Conservation (phyloP, 441 rosid species). For the Theobroma grandiflorum region DNA sequence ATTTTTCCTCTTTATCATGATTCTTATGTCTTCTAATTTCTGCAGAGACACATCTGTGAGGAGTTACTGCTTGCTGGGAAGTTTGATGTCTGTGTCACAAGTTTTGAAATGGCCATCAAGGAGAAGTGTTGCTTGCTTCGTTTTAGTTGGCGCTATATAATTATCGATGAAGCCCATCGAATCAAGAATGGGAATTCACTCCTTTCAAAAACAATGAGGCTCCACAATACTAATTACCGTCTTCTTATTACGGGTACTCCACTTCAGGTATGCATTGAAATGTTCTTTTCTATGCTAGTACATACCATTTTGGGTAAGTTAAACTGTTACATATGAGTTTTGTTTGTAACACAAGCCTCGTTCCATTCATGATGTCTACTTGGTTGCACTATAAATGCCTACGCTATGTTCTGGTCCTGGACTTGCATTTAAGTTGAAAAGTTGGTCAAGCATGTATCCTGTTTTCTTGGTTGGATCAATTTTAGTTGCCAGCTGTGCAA, state of each 20-base stretch:
- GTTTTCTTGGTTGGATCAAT: neutral
- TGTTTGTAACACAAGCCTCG: neutral
- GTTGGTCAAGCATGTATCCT: neutral
- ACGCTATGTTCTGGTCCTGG: neutral
- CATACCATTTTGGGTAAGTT: neutral
- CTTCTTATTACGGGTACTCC: slow-evolving; percentile 99
- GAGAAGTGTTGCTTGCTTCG: slow-evolving; percentile 93
- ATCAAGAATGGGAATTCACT: slow-evolving; percentile 97
- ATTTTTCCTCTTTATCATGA: neutral
- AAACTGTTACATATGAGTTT: neutral
- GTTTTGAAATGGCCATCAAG: slow-evolving; percentile 99
- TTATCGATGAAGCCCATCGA: slow-evolving; percentile 99
- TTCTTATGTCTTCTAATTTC: slow-evolving; percentile 28
- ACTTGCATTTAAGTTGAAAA: neutral
- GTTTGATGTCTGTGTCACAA: slow-evolving; percentile 98
- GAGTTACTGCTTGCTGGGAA: slow-evolving; percentile 94
- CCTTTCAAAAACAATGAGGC: slow-evolving; percentile 98
- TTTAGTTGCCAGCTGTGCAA: neutral
- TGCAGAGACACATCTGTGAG: slow-evolving; percentile 93
- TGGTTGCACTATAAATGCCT: neutral
- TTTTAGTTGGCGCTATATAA: slow-evolving; percentile 98
- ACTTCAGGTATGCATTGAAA: slow-evolving; percentile 77
- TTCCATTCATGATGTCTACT: neutral
- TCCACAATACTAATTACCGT: slow-evolving; percentile 90
- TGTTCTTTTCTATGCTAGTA: neutral